Base-by-base conservation (phyloP, 305 asterid genomes). In the Stenogyne calaminthoides region DNA sequence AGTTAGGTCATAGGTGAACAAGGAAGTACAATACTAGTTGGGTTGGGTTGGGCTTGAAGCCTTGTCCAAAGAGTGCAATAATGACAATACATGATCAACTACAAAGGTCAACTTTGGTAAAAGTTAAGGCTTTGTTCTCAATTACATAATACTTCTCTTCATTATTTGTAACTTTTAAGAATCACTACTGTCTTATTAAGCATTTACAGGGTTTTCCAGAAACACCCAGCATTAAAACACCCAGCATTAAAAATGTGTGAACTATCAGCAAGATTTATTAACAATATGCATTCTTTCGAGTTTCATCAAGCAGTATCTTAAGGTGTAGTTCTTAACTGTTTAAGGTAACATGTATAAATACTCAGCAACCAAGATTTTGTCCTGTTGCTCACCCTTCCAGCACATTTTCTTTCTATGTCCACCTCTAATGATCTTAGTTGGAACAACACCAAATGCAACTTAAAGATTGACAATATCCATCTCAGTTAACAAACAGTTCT, bases 1-100 rank as follows among this genome's bases (percentile, higher is more conserved):
- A 40, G 69, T 49, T 60, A 49, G 69, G 52, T 25, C 64, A 72
- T 60, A 49, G 69, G 52, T 25, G 70, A 72, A 32, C 7, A 61
- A n/a, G 15, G 51, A 44, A 11, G 14, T 46, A n/a, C 54, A n/a
- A 46, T 44, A n/a, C 54, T n/a, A 46, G 19, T 46, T 4, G 54
- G 18, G 52, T 46, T 9, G 18, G 15, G 54, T 46, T 46, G 54
- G 18, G 54, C 18, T 46, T 46, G 54, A 14, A n/a, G 3, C 18
- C 54, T 5, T 46, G 6, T 46, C 54, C 54, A 46, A 46, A 46
- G 54, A 46, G 54, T 46, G n/a, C 19, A 46, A 46, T n/a, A 46
- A 46, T 19, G 54, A 5, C 19, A 46, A 46, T 1, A 14, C 6
- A 46, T 44, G 16, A 44, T 44, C 15, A 44, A 5, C 54, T 14